A percentile compares a stretch with the other conserved stretches of the same genome.
Evolutionary conservation across 108 stramenopile genomes (phyloP).

Genomic region (Pseudonitzschia multiseries): DNA sequence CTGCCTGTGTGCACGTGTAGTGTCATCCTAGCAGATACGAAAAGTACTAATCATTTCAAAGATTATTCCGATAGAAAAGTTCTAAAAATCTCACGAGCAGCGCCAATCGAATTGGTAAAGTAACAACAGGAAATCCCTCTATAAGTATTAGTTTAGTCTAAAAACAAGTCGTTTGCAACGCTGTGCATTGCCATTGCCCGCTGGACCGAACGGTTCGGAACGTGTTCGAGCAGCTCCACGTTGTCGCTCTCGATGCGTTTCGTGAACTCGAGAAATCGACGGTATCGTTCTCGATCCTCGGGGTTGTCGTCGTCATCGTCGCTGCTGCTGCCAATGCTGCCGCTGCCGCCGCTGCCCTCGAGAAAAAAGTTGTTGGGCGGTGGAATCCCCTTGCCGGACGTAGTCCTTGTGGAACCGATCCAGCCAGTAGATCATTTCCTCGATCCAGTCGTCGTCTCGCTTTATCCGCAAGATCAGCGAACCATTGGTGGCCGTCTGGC

Average conservation of each 20-base stretch:
- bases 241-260: slow-evolving; percentile 9
- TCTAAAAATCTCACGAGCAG: too few relatives aligned
- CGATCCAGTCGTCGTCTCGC: slow-evolving; percentile 80
- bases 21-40: too few relatives aligned
- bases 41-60: too few relatives aligned
- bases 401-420: slow-evolving; percentile 55
- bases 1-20: too few relatives aligned
- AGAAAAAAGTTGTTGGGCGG: slow-evolving; percentile 73
- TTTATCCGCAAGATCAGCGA: slow-evolving; percentile 70
- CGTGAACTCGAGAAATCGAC: slow-evolving; percentile 30
- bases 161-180: slow-evolving; percentile 26
- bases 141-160: slow-evolving; percentile 17
- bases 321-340: too few relatives aligned
- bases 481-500: slow-evolving; percentile 80
- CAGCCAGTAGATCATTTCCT: slow-evolving; percentile 83
- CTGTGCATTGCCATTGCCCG: not conserved
- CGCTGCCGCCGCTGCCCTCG: not conserved
- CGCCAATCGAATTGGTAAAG: too few relatives aligned
- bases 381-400: slow-evolving; percentile 45
- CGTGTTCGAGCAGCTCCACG: slow-evolving; percentile 28
- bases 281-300: slow-evolving; percentile 22
- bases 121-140: too few relatives aligned
- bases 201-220: slow-evolving; percentile 31
- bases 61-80: too few relatives aligned
- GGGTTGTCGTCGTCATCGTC: not conserved